These are phyloP conservation scores for Microdochium nivale DNA, from an alignment of 2,329 filamentous ascomycete species.

Conservation along the genomic window DNA sequence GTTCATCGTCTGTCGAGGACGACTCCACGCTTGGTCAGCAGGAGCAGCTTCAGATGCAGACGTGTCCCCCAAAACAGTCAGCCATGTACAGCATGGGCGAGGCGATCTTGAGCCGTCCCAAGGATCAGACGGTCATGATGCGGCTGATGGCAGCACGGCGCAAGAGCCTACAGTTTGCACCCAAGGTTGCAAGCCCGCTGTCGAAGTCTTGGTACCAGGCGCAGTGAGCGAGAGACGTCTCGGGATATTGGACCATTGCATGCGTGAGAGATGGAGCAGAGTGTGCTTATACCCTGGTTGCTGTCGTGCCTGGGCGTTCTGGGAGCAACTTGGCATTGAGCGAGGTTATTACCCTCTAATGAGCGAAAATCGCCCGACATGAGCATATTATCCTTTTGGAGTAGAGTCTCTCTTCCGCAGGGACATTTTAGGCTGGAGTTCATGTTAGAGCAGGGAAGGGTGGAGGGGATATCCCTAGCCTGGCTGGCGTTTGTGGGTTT, in stretches of 20 bases:
- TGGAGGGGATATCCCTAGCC: no score
- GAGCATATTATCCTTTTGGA: no score
- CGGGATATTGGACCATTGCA: not conserved
- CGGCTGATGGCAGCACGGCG: constrained; percentile 63
- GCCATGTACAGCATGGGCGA: constrained; percentile 28
- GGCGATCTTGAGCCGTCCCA: constrained; percentile 37
- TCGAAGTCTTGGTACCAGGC: constrained; percentile 42
- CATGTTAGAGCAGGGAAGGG: no score
- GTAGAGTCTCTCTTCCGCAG: no score
- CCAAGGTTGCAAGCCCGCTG: constrained; percentile 65
- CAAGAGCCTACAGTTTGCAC: constrained; percentile 71
- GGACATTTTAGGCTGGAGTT: no score
- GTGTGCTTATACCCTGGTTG: no score
- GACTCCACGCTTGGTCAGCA: constrained; percentile 24
- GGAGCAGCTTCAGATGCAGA: constrained; percentile 36
- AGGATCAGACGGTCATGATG: constrained; percentile 49
- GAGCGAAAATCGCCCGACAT: no score
- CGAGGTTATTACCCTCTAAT: no score
- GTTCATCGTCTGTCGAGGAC: constrained; percentile 29
- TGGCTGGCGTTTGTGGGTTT: no score
- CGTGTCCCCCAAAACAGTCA: constrained; percentile 44
- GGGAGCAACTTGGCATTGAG: no score
- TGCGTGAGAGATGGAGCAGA: not conserved
- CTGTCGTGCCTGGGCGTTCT: no score
- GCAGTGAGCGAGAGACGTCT: not conserved